Evolutionary conservation across 192 early-diverging fungal genomes (phyloP).

Genomic region (Linnemannia hyalina): DNA sequence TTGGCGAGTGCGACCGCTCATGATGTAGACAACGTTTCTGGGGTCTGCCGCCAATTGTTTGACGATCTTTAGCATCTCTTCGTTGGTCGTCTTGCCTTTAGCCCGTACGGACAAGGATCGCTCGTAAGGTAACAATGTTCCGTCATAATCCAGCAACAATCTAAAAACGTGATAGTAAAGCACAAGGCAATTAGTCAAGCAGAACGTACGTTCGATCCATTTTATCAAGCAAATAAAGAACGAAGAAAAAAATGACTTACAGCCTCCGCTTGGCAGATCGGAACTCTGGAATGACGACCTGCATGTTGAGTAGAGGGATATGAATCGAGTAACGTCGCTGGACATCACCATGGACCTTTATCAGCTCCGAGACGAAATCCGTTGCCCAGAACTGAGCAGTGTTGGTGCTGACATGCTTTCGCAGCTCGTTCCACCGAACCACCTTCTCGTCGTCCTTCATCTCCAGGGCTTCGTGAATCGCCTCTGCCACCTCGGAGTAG

Average conservation of each 20-base stretch:
- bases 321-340: conserved; percentile 62
- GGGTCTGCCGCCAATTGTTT: conserved; percentile 70
- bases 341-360: conserved; percentile 65
- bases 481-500: conserved; percentile 85
- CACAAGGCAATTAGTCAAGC: neutral
- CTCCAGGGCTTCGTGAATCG: conserved; percentile 89
- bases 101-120: conserved; percentile 52
- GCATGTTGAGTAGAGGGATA: conserved; percentile 60
- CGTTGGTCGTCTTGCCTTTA: conserved; percentile 64
- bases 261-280: conserved; percentile 54
- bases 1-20: conserved; percentile 77
- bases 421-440: conserved; percentile 80
- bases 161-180: conserved; percentile 17
- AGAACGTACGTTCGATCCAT: neutral
- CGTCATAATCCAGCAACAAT: conserved; percentile 72
- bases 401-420: conserved; percentile 75
- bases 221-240: neutral
- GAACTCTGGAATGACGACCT: conserved; percentile 42
- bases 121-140: conserved; percentile 78
- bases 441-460: conserved; percentile 85
- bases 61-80: conserved; percentile 73
- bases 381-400: conserved; percentile 78
- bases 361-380: conserved; percentile 69
- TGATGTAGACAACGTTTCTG: conserved; percentile 79
- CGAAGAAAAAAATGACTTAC: conserved; percentile 38